A percentile compares a stretch with the other conserved stretches of the same genome.
phyloP scores from a whole-genome alignment of 495 filamentous ascomycete genomes.

The Hyaloscypha variabilis region DNA sequence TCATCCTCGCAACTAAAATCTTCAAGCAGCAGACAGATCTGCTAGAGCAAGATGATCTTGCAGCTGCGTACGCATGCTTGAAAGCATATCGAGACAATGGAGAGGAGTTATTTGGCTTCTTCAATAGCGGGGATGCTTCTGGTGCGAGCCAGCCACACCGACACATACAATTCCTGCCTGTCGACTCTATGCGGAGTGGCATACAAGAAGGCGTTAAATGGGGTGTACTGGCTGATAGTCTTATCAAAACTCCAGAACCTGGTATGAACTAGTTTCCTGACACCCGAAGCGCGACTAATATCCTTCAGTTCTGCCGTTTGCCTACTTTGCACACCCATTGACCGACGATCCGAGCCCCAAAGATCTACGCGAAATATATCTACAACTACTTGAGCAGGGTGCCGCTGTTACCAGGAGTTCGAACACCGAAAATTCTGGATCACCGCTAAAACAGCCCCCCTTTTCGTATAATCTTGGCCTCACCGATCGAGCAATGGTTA shows the following conservation, averaged over 20 bases:
- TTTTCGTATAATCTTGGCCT: conserved; percentile 84
- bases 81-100: conserved; percentile 52
- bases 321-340: conserved; percentile 50
- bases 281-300: not conserved
- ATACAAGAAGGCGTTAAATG: conserved; percentile 35
- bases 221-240: conserved; percentile 56
- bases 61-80: conserved; percentile 65
- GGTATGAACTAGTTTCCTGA: conserved; percentile 1
- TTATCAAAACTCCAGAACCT: conserved; percentile 27
- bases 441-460: conserved; percentile 36
- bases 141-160: conserved; percentile 81
- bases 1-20: conserved; percentile 71
- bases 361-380: conserved; percentile 49
- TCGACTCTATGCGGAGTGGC: conserved; percentile 64
- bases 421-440: not conserved
- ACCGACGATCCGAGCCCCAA: conserved; percentile 42
- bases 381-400: conserved; percentile 55
- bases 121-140: conserved; percentile 78
- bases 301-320: conserved; percentile 47
- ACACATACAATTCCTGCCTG: conserved; percentile 77
- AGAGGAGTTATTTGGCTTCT: conserved; percentile 71
- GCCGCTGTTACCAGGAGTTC: not conserved
- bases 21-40: conserved; percentile 71
- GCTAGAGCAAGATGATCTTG: conserved; percentile 67
- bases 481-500: conserved; percentile 67